Base-by-base conservation (phyloP, 2,329 filamentous ascomycete genomes). In the Fusarium sacchari region DNA sequence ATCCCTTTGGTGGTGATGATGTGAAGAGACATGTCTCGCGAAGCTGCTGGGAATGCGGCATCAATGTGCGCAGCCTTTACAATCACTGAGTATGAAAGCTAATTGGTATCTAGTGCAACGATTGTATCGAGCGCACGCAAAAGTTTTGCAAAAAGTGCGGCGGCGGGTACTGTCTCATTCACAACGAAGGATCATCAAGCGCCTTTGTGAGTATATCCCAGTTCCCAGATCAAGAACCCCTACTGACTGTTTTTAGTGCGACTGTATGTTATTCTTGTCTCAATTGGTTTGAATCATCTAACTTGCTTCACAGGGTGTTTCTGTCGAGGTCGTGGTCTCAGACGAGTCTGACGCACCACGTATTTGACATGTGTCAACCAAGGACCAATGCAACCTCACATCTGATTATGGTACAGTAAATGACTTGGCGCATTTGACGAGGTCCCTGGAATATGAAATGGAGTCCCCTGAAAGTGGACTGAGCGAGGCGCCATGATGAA, bases 41-140 rank as follows among this genome's bases (percentile, higher is more conserved):
- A 76, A 89, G 94, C 78, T 97, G 95, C 84, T 96, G 94, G 88
- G 94, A 95, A 81, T 97, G 95, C 81, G 94, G 94, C 58, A 89
- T 89, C 71, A 96, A 93, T 68, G 93, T 94, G 83, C 84, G 90
- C 9, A 26, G 3, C 14, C 30, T 10, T 32, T 7, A 32, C 28
- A 6, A 5, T 3, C 0, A 44, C 22, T 30, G 26, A 22, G 10
- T 2, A 4, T 4, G 26, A 22, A 55, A 18, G 53, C 74, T 72
- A 47, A 74, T 67, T 58, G 57, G 34, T 24, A 39, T 50, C 42
- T 40, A 95, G 91, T 97, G 95, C 80, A 88, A 89, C 57, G 87
- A 89, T 43, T 98, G 95, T 83, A 94, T 94, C 78, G 84, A 88
- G 32, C 83, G 87, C 47, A 94, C 91, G 32, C 93, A 96, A 78